Evolutionary conservation across 2,329 filamentous ascomycete genomes (phyloP), one percentile per base, ranked within the genome.

Genomic region (Neoscytalidium dimidiatum): DNA sequence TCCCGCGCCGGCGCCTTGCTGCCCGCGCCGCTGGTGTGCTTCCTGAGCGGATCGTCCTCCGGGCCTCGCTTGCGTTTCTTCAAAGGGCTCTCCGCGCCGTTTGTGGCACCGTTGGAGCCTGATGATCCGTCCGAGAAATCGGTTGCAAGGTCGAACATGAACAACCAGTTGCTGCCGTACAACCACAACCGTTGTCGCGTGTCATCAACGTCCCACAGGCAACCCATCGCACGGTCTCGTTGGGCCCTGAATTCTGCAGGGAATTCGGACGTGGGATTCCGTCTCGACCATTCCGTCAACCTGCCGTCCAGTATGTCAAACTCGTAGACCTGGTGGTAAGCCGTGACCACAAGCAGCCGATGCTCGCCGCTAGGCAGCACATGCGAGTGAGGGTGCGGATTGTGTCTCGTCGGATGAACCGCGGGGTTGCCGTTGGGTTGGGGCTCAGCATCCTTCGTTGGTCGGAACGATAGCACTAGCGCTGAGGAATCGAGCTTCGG

Each of bases 121-220:
- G 35, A 46, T 44, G 44, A 44, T 29, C 48, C 53, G 73, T 73
- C 26, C 75, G 77, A 3, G 56, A 95, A 84, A 75, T 97, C 90
- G 71, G 86, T 85, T 21, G 86, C 86, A 31, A 96, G 81, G 75
- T 98, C 93, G 66, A 99, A 87, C 94, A 98, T 98, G 80, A 92
- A 93, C 26, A 99, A 78, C 85, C 93, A 98, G 1, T 86, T 89
- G 44, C 88, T 86, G 6, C 94, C 94, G 72, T 96, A 97, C 21
- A 98, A 80, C 92, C 94, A 98, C 7, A 94, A 79, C 14, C 94
- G 86, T 53, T 75, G 69, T 23, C 71, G 67, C 1, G 68, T 63
- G 52, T 87, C 81, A n/a, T 80, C 70, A 1, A 90, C 82, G 73
- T 96, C 91, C 94, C 94, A 98, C 43, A 97, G 77, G 28, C 89